phyloP scores from a whole-genome alignment of 306 rosid species.

The Cajanus cajan region DNA sequence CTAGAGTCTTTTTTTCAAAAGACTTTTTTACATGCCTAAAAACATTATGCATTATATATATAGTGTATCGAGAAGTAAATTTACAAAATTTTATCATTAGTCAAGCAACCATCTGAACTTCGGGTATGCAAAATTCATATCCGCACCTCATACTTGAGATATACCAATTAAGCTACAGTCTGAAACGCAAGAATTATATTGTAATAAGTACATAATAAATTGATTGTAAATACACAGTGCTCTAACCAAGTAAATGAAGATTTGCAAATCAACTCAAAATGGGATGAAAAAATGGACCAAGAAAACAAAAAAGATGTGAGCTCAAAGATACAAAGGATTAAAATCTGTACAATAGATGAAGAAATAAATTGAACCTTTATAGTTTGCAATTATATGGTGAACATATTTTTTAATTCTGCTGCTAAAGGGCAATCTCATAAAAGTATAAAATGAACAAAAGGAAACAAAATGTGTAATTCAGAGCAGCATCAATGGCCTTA shows the following conservation, averaged over 20 bases:
- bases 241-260: background rate
- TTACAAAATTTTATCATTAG: too few relatives aligned
- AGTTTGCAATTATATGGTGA: conserved; percentile 35
- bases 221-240: background rate
- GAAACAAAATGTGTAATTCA: conserved; percentile 29
- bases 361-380: conserved; percentile 34
- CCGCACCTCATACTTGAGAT: background rate
- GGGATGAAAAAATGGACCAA: conserved; percentile 3
- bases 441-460: conserved; percentile 36
- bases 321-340: conserved; percentile 12
- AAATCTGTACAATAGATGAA: conserved; percentile 37
- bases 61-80: too few relatives aligned
- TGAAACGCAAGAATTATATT: background rate
- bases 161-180: background rate
- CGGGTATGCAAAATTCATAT: too few relatives aligned
- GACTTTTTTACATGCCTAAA: too few relatives aligned
- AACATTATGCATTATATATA: too few relatives aligned
- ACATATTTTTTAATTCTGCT: conserved; percentile 32
- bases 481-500: conserved; percentile 45
- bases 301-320: background rate
- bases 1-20: too few relatives aligned
- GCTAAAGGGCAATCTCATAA: conserved; percentile 42
- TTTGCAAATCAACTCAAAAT: background rate
- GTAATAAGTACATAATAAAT: background rate
- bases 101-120: too few relatives aligned